Evolutionary conservation across 768 basidiomycete genomes (phyloP).

Genomic region (Auricularia heimuer): DNA sequence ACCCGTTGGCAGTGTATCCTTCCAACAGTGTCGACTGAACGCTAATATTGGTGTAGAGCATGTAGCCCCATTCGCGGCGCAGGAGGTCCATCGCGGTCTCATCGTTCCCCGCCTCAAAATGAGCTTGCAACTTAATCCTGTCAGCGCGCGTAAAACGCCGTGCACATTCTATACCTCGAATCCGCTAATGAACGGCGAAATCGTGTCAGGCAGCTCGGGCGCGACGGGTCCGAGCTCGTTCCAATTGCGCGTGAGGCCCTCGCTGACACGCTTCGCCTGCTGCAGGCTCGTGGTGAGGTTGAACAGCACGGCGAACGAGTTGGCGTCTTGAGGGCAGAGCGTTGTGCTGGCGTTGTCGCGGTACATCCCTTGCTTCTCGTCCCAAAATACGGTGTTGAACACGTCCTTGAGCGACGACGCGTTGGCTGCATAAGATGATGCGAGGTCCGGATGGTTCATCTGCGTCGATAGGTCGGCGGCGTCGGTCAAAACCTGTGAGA

Average conservation of each 20-base stretch:
- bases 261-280: slow-evolving; percentile 33
- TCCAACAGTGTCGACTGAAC: slow-evolving; percentile 51
- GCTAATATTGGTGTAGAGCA: slow-evolving; percentile 43
- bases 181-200: slow-evolving; percentile 44
- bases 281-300: slow-evolving; percentile 34
- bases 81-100: slow-evolving; percentile 43
- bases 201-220: slow-evolving; percentile 49
- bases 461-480: slow-evolving; percentile 33
- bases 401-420: slow-evolving; percentile 38
- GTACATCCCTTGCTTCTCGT: slow-evolving; percentile 37
- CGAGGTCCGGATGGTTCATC: slow-evolving; percentile 27
- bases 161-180: not conserved
- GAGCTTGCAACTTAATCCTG: slow-evolving; percentile 39
- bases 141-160: not conserved
- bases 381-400: slow-evolving; percentile 47
- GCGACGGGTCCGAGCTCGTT: slow-evolving; percentile 41
- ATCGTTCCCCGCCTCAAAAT: slow-evolving; percentile 45
- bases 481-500: slow-evolving; percentile 36
- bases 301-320: slow-evolving; percentile 47
- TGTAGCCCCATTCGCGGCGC: slow-evolving; percentile 49
- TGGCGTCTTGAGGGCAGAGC: slow-evolving; percentile 49
- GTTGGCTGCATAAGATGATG: slow-evolving; percentile 32
- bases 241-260: slow-evolving; percentile 42
- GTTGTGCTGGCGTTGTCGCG: slow-evolving; percentile 45
- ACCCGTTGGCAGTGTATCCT: slow-evolving; percentile 49